A percentile compares a stretch with the other conserved stretches of the same genome.
These are phyloP conservation scores for Heliophila coronopifolia DNA, from an alignment of 441 rosid genomes.

Conservation along the genomic window DNA sequence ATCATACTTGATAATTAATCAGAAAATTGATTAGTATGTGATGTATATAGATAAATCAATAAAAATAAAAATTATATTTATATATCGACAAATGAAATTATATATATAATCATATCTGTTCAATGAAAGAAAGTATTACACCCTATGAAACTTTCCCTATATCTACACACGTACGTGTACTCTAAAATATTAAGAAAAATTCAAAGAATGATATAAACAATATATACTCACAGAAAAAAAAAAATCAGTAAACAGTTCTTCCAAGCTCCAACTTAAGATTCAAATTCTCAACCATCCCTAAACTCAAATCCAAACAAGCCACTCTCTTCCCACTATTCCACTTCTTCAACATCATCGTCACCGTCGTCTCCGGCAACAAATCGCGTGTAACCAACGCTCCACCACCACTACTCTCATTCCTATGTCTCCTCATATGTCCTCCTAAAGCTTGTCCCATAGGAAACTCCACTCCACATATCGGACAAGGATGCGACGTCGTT, in stretches of 20 bases:
- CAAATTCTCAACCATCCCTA: constrained; percentile 48
- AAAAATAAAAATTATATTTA: too few relatives aligned
- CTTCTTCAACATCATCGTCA: constrained; percentile 44
- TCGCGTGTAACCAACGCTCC: constrained; percentile 33
- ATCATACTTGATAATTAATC: too few relatives aligned
- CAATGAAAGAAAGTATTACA: neutral
- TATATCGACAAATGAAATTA: too few relatives aligned
- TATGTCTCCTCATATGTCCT: constrained; percentile 75
- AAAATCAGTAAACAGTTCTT: constrained; percentile 29
- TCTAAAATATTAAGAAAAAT: constrained; percentile 14
- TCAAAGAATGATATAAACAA: constrained; percentile 12
- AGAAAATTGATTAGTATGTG: too few relatives aligned
- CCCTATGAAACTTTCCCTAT: constrained; percentile 5
- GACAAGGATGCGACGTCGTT: constrained; percentile 44
- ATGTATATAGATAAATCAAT: too few relatives aligned
- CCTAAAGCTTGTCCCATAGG: constrained; percentile 65
- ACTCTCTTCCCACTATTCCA: constrained; percentile 45
- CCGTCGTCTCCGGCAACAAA: constrained; percentile 30
- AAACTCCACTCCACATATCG: constrained; percentile 60
- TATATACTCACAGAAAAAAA: constrained; percentile 8
- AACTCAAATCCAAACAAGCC: constrained; percentile 51
- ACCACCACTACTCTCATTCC: constrained; percentile 12
- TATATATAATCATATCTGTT: too few relatives aligned
- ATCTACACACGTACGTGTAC: constrained; percentile 7
- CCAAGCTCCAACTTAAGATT: constrained; percentile 45